These are phyloP conservation scores for Ramaria sp. DNA, from an alignment of 768 basidiomycete species.

Conservation along the genomic window DNA sequence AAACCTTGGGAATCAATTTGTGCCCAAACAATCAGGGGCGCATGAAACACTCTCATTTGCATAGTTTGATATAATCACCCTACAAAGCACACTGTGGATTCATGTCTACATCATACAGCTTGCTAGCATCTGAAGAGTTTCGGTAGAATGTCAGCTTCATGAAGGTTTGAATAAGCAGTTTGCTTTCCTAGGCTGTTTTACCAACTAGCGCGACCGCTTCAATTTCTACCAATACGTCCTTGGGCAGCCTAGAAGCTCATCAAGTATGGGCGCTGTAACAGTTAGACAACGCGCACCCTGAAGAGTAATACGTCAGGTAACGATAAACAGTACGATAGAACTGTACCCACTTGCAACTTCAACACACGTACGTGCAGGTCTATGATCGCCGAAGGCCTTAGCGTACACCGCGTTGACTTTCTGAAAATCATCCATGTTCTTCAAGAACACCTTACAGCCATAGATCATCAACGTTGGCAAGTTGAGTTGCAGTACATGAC, in stretches of 20 bases:
- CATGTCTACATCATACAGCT: too few relatives aligned
- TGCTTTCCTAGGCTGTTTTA: not conserved
- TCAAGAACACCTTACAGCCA: constrained; percentile 71
- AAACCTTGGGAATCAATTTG: too few relatives aligned
- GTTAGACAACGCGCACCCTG: not conserved
- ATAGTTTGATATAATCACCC: too few relatives aligned
- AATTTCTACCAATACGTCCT: constrained; percentile 86
- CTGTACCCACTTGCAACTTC: constrained; percentile 50
- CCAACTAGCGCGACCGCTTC: constrained; percentile 59
- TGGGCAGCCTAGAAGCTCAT: constrained; percentile 47
- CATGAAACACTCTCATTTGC: too few relatives aligned
- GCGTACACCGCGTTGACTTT: constrained; percentile 76
- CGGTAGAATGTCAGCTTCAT: too few relatives aligned
- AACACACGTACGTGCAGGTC: constrained; percentile 87
- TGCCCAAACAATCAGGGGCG: too few relatives aligned
- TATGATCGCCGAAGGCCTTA: constrained; percentile 79
- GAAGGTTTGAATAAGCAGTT: too few relatives aligned
- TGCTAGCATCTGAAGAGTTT: too few relatives aligned
- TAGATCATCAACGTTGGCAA: not conserved
- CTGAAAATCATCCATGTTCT: constrained; percentile 85
- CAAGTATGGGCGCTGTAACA: constrained; percentile 10
- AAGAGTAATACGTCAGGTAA: not conserved
- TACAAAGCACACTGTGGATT: too few relatives aligned
- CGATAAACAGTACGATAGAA: not conserved
- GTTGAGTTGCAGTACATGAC: not conserved